Conservation (phyloP, 176 grass and related monocot species). For the Dendrocalamus sinicus region DNA sequence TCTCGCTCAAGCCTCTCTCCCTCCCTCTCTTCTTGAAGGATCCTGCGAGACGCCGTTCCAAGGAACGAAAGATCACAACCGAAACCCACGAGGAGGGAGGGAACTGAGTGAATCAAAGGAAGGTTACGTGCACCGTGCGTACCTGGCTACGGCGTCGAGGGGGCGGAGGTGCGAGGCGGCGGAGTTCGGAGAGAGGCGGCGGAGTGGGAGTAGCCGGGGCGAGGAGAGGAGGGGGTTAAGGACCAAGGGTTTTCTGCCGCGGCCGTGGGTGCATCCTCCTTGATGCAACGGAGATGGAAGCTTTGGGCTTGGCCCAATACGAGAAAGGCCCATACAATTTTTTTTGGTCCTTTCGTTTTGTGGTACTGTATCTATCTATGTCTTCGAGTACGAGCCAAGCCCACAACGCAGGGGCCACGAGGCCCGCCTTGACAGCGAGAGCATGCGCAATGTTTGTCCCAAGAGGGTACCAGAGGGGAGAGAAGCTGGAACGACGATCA, state of each 20-base stretch:
- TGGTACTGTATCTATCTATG: too few species aligned
- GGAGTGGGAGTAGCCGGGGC: background rate
- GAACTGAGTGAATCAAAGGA: background rate
- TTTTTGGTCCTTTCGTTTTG: too few species aligned
- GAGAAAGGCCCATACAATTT: background rate
- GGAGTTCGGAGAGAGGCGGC: background rate
- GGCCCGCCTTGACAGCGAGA: too few species aligned
- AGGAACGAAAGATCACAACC: background rate
- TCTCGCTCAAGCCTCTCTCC: background rate
- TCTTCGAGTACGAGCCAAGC: too few species aligned
- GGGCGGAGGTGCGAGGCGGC: background rate
- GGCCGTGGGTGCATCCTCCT: background rate
- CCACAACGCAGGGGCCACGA: too few species aligned
- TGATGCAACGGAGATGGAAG: background rate
- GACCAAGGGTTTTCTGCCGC: background rate
- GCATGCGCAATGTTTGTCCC: too few species aligned
- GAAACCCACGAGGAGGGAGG: background rate
- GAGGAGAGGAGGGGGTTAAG: background rate
- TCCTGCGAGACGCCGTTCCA: background rate
- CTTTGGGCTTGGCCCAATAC: background rate
- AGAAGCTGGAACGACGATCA: too few species aligned
- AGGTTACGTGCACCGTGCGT: background rate
- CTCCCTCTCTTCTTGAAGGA: background rate
- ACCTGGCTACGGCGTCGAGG: conserved; percentile 3
- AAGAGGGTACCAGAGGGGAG: too few species aligned